These are phyloP conservation scores for Vigna unguiculata DNA, from an alignment of 306 rosid species.

Conservation along the genomic window DNA sequence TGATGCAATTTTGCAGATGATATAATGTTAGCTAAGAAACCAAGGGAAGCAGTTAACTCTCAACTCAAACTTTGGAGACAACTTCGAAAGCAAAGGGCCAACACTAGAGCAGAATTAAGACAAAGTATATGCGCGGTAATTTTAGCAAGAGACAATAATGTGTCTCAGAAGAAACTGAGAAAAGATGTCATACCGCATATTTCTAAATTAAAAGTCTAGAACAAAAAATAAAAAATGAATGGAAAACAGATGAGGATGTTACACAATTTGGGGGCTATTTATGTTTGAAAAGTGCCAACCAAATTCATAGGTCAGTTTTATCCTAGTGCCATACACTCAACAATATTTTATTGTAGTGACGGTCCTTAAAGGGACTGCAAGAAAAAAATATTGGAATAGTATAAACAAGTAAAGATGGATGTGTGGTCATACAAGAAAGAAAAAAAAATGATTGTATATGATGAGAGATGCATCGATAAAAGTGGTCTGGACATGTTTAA, in stretches of 20 bases:
- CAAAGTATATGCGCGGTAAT: background rate
- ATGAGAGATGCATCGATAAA: background rate
- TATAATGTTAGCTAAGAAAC: background rate
- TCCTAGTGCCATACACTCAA: background rate
- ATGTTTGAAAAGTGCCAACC: background rate
- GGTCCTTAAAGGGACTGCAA: background rate
- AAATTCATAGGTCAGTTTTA: background rate
- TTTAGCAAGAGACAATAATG: background rate
- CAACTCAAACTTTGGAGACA: background rate
- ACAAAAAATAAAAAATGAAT: background rate
- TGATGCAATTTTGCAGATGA: background rate
- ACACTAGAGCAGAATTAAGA: background rate
- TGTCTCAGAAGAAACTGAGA: background rate
- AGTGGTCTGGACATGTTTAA: background rate
- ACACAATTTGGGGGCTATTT: background rate
- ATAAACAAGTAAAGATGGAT: background rate
- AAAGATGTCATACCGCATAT: background rate
- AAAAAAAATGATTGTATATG: background rate
- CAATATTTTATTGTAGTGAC: background rate
- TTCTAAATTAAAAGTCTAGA: background rate
- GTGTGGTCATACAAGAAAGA: background rate
- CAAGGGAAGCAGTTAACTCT: background rate
- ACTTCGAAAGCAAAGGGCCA: background rate
- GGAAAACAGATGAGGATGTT: background rate
- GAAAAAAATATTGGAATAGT: background rate